Evolutionary conservation across 1,284 basidiomycete species (phyloP), one percentile per base, ranked within the genome.

Genomic region (Trichosporon sp.): DNA sequence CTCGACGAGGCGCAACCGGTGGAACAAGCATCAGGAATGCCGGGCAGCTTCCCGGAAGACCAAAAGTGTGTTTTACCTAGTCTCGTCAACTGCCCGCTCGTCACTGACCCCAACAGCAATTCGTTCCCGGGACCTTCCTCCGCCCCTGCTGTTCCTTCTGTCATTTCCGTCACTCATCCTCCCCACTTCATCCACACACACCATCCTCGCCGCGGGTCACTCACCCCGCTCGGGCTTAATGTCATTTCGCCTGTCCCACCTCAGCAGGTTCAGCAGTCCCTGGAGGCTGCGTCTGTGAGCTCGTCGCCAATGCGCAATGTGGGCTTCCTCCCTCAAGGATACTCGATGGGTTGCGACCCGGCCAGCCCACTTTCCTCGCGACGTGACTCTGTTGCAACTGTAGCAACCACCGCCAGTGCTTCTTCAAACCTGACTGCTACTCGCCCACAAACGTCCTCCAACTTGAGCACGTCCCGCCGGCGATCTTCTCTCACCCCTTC

Each of bases 101-200:
- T 37, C 59, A n/a, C 16, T 63, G 31, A 35, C 37, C 37, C 14
- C 19, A 14, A 63, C 67, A 63, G 54, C 14, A 31, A 32, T 21
- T 43, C 63, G 54, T 74, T 74, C 43, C 67, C 70, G 6, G 73
- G 73, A n/a, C 80, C 81, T 12, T 81, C 80, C 4, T 84, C 83
- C 4, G 83, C 83, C 8, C 83, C 83, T 1, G 75, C 83, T 0
- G 77, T 77, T 12, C 81, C 82, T 0, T 80, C 79, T 6, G 80
- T 80, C 59, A 76, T 78, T 10, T 74, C 80, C 32, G 74, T 81
- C 59, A 79, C 81, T 2, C 83, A 84, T 74, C 83, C 83, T 8
- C 78, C 83, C 1, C 75, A 76, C 65, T 84, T 80, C 73, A 84
- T 84, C 51, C 83, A 84, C 71, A 84, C 83, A 16, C 83, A 84